These are phyloP conservation scores for Fomitopsis pulvina DNA, from an alignment of 768 basidiomycete species.

Conservation along the genomic window DNA sequence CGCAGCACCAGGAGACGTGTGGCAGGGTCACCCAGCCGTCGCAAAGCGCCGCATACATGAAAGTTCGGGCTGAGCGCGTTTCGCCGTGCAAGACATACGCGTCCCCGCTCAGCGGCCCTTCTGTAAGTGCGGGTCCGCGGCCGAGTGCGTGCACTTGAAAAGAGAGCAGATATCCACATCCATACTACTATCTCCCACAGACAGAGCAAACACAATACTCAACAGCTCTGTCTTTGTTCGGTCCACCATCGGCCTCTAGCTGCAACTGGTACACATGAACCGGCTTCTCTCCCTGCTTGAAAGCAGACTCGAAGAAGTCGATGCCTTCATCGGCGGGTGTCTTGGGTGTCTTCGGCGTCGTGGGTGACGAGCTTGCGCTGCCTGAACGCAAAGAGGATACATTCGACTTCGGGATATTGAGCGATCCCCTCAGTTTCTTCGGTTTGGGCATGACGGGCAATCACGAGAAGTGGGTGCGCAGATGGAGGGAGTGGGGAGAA, in stretches of 20 bases:
- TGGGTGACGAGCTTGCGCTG: conserved; percentile 1
- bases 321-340: conserved; percentile 93
- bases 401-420: conserved; percentile 12
- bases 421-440: conserved; percentile 10
- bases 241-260: conserved; percentile 88
- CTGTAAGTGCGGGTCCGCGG: too few species aligned
- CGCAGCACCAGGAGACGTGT: neutral
- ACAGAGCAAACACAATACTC: conserved; percentile 10
- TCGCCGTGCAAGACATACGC: too few species aligned
- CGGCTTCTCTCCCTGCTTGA: conserved; percentile 47
- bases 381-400: conserved; percentile 1
- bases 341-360: conserved; percentile 50
- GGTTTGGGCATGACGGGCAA: conserved; percentile 9
- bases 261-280: conserved; percentile 82
- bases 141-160: too few species aligned
- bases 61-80: too few species aligned
- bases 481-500: neutral
- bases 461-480: neutral
- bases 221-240: conserved; percentile 78
- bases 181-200: too few species aligned
- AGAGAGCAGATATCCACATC: too few species aligned
- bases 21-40: too few species aligned
- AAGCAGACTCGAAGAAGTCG: conserved; percentile 70
- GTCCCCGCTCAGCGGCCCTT: too few species aligned
- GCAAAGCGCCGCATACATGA: too few species aligned